Evolutionary conservation across 1,284 basidiomycete species (phyloP).

Genomic region (Trametes hirsuta): DNA sequence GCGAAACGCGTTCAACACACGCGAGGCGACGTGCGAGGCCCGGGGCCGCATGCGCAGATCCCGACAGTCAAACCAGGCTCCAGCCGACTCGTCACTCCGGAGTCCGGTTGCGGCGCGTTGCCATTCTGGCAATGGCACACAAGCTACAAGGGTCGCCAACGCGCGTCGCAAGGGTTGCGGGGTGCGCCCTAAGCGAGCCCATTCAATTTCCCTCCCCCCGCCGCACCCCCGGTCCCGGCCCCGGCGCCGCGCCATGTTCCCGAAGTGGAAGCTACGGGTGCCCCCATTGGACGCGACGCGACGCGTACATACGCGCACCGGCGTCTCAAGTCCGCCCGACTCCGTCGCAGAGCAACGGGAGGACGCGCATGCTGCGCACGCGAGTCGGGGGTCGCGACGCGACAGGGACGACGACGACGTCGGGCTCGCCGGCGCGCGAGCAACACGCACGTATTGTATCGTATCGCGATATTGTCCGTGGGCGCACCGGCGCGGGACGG

Average conservation of each 20-base stretch:
- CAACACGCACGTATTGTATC: too few relatives aligned
- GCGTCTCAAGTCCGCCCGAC: too few relatives aligned
- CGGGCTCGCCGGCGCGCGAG: too few relatives aligned
- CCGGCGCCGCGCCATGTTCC: too few relatives aligned
- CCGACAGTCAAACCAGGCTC: neutral
- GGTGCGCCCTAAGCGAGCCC: constrained; percentile 1
- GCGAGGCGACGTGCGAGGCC: neutral
- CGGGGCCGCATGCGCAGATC: neutral
- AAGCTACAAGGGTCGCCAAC: neutral
- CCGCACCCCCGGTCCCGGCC: neutral
- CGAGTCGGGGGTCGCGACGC: too few relatives aligned
- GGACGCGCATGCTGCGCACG: too few relatives aligned
- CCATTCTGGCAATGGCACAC: neutral
- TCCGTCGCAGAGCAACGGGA: too few relatives aligned
- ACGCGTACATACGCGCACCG: too few relatives aligned
- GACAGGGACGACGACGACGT: too few relatives aligned
- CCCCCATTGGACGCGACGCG: too few relatives aligned
- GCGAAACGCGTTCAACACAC: neutral
- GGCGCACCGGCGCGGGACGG: neutral
- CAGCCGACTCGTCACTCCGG: neutral
- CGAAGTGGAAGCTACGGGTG: too few relatives aligned
- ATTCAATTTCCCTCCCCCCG: neutral
- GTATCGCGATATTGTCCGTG: neutral
- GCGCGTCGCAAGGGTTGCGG: neutral
- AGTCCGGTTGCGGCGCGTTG: neutral